These are phyloP conservation scores for Arabis hirsuta DNA, from an alignment of 345 rosid species.

Conservation along the genomic window DNA sequence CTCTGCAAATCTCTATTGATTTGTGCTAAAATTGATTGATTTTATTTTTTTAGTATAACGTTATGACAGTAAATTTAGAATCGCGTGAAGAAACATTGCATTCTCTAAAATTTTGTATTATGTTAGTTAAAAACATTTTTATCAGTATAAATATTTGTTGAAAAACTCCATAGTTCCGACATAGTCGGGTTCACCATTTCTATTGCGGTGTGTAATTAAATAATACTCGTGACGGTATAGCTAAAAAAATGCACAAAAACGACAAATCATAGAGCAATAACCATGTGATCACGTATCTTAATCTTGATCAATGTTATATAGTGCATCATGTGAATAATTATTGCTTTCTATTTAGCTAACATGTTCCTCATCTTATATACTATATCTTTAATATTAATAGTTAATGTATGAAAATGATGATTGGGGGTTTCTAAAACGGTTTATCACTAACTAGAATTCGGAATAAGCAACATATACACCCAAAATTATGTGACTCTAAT, in stretches of 20 bases:
- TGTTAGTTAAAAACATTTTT: too few relatives aligned
- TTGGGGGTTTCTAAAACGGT: not conserved
- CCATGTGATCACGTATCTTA: constrained; percentile 18
- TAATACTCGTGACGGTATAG: not conserved
- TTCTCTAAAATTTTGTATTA: too few relatives aligned
- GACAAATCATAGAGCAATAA: constrained; percentile 23
- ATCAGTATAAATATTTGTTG: not conserved
- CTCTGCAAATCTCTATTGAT: too few relatives aligned
- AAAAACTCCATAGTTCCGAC: constrained; percentile 2
- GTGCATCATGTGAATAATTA: constrained; percentile 26
- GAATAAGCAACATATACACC: not conserved
- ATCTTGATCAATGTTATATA: not conserved
- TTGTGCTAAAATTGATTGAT: not conserved
- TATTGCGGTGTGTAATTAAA: not conserved
- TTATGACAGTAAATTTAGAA: not conserved
- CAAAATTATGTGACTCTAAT: constrained; percentile 1
- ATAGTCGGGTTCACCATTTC: constrained; percentile 23
- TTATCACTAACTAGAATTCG: constrained; percentile 1
- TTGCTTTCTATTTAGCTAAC: constrained; percentile 34
- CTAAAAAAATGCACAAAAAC: not conserved
- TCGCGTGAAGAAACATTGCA: too few relatives aligned
- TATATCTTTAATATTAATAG: not conserved
- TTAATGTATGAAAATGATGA: not conserved
- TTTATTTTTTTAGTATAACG: not conserved
- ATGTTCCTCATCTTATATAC: constrained; percentile 16